Evolutionary conservation across 768 basidiomycete genomes (phyloP), one percentile per base, ranked within the genome.

Genomic region (Boletus subcaerulescens): DNA sequence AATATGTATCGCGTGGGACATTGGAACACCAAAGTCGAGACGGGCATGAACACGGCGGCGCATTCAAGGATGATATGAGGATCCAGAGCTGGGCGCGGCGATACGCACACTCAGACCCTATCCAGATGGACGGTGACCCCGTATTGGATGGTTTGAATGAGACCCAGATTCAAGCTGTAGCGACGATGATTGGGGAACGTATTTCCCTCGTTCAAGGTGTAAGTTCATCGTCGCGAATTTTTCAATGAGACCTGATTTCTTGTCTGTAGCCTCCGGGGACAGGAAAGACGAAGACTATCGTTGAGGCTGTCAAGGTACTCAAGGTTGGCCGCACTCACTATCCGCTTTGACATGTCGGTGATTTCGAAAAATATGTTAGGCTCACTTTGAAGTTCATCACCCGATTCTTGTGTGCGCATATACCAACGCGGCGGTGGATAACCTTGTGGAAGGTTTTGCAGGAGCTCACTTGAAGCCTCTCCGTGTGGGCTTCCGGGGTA

Each of bases 401-500:
- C 93, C 93, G 2, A 76, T 96, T 39, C 80, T 98, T 14, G 87
- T 96, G n/a, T 91, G 91, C 68, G 94, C 94, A 0, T 96, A 91
- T 66, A 97, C 95, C 39, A 95, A 97, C 61, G 90, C 85, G 18
- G 93, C 95, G 0, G 92, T 95, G 18, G 93, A 97, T 66, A 91
- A 95, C 60, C 83, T 97, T 10, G 83, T 94, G 36, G 85, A 88
- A 64, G 89, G 89, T 0, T 76, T 94, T 24, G 77, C 76, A 10
- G 69, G 72, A 8, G 75, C 79, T 1, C 82, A 83, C 4, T 69
- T 95, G 44, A 84, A 83, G 57, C 86, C 93, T 2, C 72, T 96
- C 2, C 88, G 95, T 3, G 77, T 93, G 20, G 92, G 91, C 4
- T 82, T 77, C 42, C 77, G 75, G 12, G 82, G 81, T 22, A 80